Evolutionary conservation across 1,139 yeast genomes (phyloP), one percentile per base, ranked within the genome.

Genomic region (Yamadazyma epiphylla): DNA sequence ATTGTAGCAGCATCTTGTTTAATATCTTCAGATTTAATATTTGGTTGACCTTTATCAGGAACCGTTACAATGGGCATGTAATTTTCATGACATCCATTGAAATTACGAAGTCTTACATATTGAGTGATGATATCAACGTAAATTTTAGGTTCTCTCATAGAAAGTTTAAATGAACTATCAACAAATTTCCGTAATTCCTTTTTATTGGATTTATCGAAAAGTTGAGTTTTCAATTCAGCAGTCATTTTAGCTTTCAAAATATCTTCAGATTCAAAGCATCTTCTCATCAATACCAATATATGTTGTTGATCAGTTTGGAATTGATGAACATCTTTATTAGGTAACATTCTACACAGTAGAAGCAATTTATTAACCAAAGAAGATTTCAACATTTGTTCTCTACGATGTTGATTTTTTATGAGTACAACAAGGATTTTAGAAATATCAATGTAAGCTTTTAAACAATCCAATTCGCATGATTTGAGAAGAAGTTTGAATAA

Each of bases 251-350:
- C 59, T 16, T 64, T 60, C 12, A 87, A 58, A 11, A 75, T 58
- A 0, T 66, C 69, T 0, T 60, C 55, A 1, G 77, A 71, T 50
- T 89, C 97, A 48, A 80, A 77, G 35, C 88, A 77, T 31, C 84
- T 68, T 47, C 96, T 70, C 4, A 81, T 55, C 17, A 87, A 60
- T 15, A 77, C 60, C 1, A 49, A 55, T 13, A 56, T 20, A 24
- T 24, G 42, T 36, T 14, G 51, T 39, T 40, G 38, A 5, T 41
- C 45, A 23, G 37, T 36, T 21, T 25, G 24, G 7, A 27, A 22
- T n/a, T 29, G 27, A n/a, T 34, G 35, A 7, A 15, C 19, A 3
- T 27, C 28, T n/a, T 24, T 26, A 22, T 23, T 26, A 12, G 27
- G 15, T 15, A 34, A 31, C 10, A 23, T 25, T 13, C 11, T 13